phyloP scores from a whole-genome alignment of 2,329 filamentous ascomycete genomes.

The Fusarium abutilonis region DNA sequence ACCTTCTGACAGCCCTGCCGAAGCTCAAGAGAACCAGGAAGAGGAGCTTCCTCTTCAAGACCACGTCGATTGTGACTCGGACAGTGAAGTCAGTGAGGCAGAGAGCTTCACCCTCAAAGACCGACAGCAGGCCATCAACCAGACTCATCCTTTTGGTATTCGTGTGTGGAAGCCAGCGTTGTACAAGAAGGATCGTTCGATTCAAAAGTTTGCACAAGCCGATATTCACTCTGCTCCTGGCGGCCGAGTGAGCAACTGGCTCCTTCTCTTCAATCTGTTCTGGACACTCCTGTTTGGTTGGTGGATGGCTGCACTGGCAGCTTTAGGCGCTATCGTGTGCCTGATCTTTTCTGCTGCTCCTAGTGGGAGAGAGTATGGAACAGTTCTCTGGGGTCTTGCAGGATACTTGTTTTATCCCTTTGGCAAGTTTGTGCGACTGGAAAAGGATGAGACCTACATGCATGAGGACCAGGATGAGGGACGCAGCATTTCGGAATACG shows the following conservation, averaged over 20 bases:
- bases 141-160: conserved; percentile 98
- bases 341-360: conserved; percentile 80
- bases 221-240: conserved; percentile 97
- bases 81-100: conserved; percentile 83
- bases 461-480: conserved; percentile 97
- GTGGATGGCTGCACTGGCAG: conserved; percentile 87
- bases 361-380: conserved; percentile 86
- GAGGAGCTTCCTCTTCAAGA: conserved; percentile 58
- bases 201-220: conserved; percentile 93
- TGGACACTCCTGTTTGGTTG: conserved; percentile 96
- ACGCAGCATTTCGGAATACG: conserved; percentile 96
- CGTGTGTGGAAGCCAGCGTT: conserved; percentile 98
- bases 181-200: conserved; percentile 97
- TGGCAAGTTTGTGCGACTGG: conserved; percentile 91
- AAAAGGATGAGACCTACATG: conserved; percentile 92
- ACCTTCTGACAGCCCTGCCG: conserved; percentile 40
- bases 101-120: conserved; percentile 99
- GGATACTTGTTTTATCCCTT: conserved; percentile 95
- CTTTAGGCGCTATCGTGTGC: conserved; percentile 79
- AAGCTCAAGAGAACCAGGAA: conserved; percentile 47
- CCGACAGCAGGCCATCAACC: conserved; percentile 96
- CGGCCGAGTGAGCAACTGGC: conserved; percentile 82
- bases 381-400: conserved; percentile 83
- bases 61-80: conserved; percentile 69
- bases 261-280: conserved; percentile 86